Percentiles rank a stretch among this genome's conserved stretches.
Conservation (phyloP, 2,329 filamentous ascomycete genomes). For the Cercospora sp. region DNA sequence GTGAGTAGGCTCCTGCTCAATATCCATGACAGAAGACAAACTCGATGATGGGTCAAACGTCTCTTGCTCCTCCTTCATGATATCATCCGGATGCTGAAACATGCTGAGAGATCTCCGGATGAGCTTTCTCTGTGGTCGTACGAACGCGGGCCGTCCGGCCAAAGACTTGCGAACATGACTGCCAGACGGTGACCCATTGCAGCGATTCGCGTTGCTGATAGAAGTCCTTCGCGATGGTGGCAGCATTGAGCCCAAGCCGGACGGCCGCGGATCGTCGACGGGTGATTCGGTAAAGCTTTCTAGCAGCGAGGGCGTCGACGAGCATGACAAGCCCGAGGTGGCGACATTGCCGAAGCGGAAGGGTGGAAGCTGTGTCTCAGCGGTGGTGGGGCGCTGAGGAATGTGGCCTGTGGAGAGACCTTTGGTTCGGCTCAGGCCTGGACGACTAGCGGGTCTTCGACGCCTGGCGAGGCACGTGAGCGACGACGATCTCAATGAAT, state of each 20-base stretch:
- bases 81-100: slow-evolving; percentile 89
- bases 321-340: slow-evolving; percentile 38
- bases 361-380: slow-evolving; percentile 66
- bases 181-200: slow-evolving; percentile 73
- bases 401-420: slow-evolving; percentile 68
- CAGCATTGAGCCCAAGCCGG: slow-evolving; percentile 54
- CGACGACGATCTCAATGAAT: slow-evolving; percentile 14
- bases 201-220: slow-evolving; percentile 58
- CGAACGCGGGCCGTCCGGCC: slow-evolving; percentile 54
- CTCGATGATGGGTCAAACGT: slow-evolving; percentile 52
- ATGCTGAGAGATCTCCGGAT: slow-evolving; percentile 93
- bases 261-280: slow-evolving; percentile 66
- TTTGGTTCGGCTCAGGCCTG: slow-evolving; percentile 73
- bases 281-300: slow-evolving; percentile 83
- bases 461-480: slow-evolving; percentile 32
- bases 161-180: slow-evolving; percentile 67
- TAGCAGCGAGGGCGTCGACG: slow-evolving; percentile 67
- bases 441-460: slow-evolving; percentile 57
- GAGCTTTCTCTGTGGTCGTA: slow-evolving; percentile 77
- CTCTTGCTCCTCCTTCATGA: slow-evolving; percentile 76
- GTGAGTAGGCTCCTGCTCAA: slow-evolving; percentile 73
- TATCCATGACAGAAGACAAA: slow-evolving; percentile 75
- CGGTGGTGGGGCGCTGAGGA: slow-evolving; percentile 56
- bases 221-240: slow-evolving; percentile 67
- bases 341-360: slow-evolving; percentile 70